A percentile compares a stretch with the other conserved stretches of the same genome.
These are phyloP conservation scores for barrel medic (Medicago truncatula) DNA, from an alignment of 306 rosid genomes.

Conservation along the genomic window MtrunA17r5.0-ANR NC_053044.1:2148001-2148500, in stretches of 20 bases:
- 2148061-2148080: constrained; percentile 26
- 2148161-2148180: constrained; percentile 71
- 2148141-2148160: constrained; percentile 83
- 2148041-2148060: constrained; percentile 14
- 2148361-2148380: not conserved
- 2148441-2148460: too few species aligned
- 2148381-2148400: too few species aligned
- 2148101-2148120: constrained; percentile 64
- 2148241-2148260: not conserved
- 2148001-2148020: constrained; percentile 24
- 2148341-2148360: constrained; percentile 20
- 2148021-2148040: constrained; percentile 22
- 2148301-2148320: constrained; percentile 10
- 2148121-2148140: constrained; percentile 66
- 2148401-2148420: too few species aligned
- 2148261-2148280: not conserved
- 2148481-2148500: too few species aligned
- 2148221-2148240: constrained; percentile 3
- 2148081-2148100: constrained; percentile 45
- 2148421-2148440: too few species aligned
- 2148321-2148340: constrained; percentile 10
- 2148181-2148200: constrained; percentile 31
- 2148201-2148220: constrained; percentile 20
- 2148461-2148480: too few species aligned
- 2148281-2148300: constrained; percentile 21